Evolutionary conservation across 352 stramenopile species (phyloP).

Genomic region (Phytopythium litorale): DNA sequence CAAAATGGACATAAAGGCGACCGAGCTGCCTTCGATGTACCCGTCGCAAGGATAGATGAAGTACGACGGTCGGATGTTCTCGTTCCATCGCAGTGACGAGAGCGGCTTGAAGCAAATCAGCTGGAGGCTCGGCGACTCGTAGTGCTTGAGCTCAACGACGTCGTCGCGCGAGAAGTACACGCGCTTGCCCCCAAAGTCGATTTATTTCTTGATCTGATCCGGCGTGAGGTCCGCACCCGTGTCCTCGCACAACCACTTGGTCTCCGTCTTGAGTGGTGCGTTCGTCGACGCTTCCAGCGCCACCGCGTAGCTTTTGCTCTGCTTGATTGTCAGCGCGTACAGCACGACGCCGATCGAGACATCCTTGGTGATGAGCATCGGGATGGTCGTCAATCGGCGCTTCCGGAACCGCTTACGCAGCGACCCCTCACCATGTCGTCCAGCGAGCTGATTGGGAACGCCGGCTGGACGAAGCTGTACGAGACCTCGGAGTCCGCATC

Average conservation of each 20-base stretch:
- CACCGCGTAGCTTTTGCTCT: conserved; percentile 60
- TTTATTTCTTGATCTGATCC: conserved; percentile 76
- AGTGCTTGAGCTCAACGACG: conserved; percentile 76
- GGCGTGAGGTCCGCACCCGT: conserved; percentile 67
- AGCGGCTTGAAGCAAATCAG: conserved; percentile 79
- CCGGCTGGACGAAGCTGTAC: conserved; percentile 45
- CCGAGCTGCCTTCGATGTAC: conserved; percentile 74
- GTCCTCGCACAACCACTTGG: conserved; percentile 84
- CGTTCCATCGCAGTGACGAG: conserved; percentile 52
- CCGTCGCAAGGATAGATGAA: conserved; percentile 79
- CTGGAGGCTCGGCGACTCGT: conserved; percentile 66
- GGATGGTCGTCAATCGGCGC: conserved; percentile 60
- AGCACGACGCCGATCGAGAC: conserved; percentile 79
- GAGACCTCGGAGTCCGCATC: conserved; percentile 17
- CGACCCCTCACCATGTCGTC: conserved; percentile 70
- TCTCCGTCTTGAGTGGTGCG: conserved; percentile 67
- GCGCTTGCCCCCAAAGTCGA: conserved; percentile 68
- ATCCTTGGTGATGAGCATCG: conserved; percentile 62
- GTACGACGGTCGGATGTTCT: conserved; percentile 71
- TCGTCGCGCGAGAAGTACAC: conserved; percentile 83
- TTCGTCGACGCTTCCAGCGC: conserved; percentile 72
- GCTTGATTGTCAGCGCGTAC: conserved; percentile 55
- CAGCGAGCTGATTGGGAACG: conserved; percentile 70
- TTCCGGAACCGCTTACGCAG: conserved; percentile 82
- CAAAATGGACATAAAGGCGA: conserved; percentile 64